phyloP scores from a whole-genome alignment of 345 rosid species.

The Brassica juncea region DNA sequence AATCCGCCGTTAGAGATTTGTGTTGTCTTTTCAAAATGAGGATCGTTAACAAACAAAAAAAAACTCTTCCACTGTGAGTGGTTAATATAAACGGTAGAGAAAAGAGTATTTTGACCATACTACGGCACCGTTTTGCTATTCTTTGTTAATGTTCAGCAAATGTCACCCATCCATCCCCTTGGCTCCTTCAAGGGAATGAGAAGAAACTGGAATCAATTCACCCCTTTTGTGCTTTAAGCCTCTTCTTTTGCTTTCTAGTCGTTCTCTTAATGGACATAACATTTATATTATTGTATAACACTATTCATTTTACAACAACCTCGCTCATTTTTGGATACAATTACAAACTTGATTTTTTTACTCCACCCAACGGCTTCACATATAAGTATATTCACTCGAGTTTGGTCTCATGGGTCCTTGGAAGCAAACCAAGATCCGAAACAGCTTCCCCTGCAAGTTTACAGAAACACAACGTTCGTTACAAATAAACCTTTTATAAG shows the following conservation, averaged over 20 bases:
- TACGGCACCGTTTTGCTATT: background rate
- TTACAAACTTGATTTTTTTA: background rate
- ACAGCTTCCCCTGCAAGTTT: constrained; percentile 50
- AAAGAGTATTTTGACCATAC: background rate
- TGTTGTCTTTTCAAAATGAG: background rate
- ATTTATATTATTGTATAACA: background rate
- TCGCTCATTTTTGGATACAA: constrained; percentile 5
- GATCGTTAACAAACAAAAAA: background rate
- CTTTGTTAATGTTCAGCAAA: background rate
- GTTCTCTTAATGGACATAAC: background rate
- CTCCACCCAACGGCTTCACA: background rate
- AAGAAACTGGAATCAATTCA: constrained; percentile 59
- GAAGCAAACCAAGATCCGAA: constrained; percentile 42
- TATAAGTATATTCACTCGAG: constrained; percentile 11
- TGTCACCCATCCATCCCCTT: constrained; percentile 2
- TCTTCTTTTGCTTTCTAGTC: constrained; percentile 17
- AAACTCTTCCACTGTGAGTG: background rate
- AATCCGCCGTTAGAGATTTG: background rate
- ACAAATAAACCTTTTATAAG: background rate
- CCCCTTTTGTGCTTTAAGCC: background rate
- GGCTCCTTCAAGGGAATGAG: constrained; percentile 45
- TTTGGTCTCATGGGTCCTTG: constrained; percentile 24
- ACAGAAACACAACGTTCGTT: background rate
- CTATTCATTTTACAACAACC: constrained; percentile 28
- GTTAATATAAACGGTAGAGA: background rate